Base-by-base conservation (phyloP, 2,329 filamentous ascomycete species). In the Remersonia thermophila region DNA sequence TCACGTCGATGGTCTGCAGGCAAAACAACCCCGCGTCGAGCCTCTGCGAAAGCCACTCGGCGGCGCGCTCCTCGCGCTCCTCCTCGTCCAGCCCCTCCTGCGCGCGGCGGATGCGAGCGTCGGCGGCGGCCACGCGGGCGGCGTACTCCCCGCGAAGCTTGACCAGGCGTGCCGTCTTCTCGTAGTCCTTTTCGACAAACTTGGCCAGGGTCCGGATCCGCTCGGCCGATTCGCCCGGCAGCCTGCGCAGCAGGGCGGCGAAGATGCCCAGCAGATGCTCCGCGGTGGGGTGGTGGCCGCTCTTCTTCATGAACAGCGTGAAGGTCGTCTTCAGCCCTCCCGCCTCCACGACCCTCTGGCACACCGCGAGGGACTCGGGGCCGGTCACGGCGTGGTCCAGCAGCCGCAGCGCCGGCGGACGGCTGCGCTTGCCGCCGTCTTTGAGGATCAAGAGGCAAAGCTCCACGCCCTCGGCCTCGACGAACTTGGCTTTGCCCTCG, bases 141-240 rank as follows among this genome's bases (percentile, higher is more conserved):
- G 71, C 70, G 53, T 86, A 93, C 10, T 83, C 80, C 32, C 73
- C 63, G 28, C 87, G 73, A 32, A 95, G 57, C 41, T 70, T 66
- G 26, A 93, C 56, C 4, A 96, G 65, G 53, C 78, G 83, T 5
- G 55, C 62, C 27, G 85, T 74, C 65, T 96, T 96, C 47, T 80
- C 84, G 55, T 93, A 94, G 46, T 94, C 78, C 54, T 85, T 93
- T 57, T 98, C 91, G 13, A 94, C 81, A 51, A 96, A 96, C 53
- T 98, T 98, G 32, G 87, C 89, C 3, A 96, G 69, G 1, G 80
- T 73, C 3, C 91, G 75, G 48, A 96, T 93, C 5, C 91, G 73
- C 23, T 78, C 69, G 0, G 83, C 67, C 2, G 83, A 86, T 23
- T 84, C 75, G 12, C 77, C 82, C 0, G 87, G 86, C 1, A 98